Conservation (phyloP, 257 asterid genomes). For the Nicotiana noctiflora region DNA sequence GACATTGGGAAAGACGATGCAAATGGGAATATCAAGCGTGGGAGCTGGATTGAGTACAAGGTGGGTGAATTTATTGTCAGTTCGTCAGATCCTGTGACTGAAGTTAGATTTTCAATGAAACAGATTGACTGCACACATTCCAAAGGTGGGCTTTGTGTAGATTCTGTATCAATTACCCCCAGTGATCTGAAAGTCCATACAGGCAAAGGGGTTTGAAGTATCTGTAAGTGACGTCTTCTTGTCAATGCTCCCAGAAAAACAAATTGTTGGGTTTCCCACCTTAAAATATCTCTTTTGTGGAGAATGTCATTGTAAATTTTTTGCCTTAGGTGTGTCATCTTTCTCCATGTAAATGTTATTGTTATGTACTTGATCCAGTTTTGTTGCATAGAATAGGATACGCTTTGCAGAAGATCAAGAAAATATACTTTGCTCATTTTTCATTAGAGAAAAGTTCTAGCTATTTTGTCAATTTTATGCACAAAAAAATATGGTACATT, state of each 20-base stretch:
- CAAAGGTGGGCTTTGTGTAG: constrained; percentile 96
- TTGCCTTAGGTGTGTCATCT: constrained; percentile 32
- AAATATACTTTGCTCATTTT: constrained; percentile 17
- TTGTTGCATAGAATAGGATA: constrained; percentile 27
- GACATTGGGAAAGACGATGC: constrained; percentile 51
- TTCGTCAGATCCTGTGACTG: constrained; percentile 51
- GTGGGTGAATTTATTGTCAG: constrained; percentile 80
- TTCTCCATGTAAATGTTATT: constrained; percentile 29
- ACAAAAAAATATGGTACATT: neutral
- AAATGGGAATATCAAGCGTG: constrained; percentile 56
- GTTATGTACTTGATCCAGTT: constrained; percentile 35
- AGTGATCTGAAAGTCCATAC: constrained; percentile 45
- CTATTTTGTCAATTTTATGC: neutral
- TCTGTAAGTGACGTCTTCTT: constrained; percentile 13
- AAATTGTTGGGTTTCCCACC: constrained; percentile 19
- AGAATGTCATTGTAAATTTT: constrained; percentile 24
- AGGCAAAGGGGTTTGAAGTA: constrained; percentile 35
- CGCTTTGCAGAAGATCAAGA: constrained; percentile 24
- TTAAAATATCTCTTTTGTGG: constrained; percentile 19
- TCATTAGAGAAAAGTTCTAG: neutral
- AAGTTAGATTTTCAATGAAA: constrained; percentile 82
- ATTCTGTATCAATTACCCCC: constrained; percentile 69
- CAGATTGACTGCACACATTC: constrained; percentile 98
- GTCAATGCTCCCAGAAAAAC: neutral
- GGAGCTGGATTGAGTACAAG: constrained; percentile 87